Percentiles rank a stretch among this genome's conserved stretches.
Conservation (phyloP, 306 rosid species). For the Cicer bijugum region DNA sequence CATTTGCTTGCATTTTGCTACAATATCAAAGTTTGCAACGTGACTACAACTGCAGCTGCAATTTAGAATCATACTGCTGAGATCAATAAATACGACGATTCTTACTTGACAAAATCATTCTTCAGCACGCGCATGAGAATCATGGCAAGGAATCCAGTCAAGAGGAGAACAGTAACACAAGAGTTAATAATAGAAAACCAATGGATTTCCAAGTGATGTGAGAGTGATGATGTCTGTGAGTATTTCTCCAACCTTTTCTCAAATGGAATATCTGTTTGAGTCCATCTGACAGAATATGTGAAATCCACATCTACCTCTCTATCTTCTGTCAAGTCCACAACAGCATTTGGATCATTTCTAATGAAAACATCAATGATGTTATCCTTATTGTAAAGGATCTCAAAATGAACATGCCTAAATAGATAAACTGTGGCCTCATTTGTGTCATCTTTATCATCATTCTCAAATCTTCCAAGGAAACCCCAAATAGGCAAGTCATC, state of each 20-base stretch:
- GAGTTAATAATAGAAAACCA: constrained; percentile 63
- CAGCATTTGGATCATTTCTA: constrained; percentile 47
- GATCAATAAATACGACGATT: constrained; percentile 14
- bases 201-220: constrained; percentile 54
- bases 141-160: constrained; percentile 58
- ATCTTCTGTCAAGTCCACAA: constrained; percentile 50
- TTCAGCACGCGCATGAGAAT: constrained; percentile 58
- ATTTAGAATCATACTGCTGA: not conserved
- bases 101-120: constrained; percentile 63
- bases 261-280: constrained; percentile 51
- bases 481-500: constrained; percentile 68
- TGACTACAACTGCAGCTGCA: not conserved
- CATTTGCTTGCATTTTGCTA: not conserved
- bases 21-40: not conserved
- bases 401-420: constrained; percentile 49
- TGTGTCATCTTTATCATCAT: constrained; percentile 48
- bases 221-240: constrained; percentile 50
- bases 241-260: constrained; percentile 64
- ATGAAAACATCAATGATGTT: constrained; percentile 52
- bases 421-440: constrained; percentile 43
- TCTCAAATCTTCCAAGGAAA: constrained; percentile 55
- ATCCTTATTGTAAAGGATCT: constrained; percentile 54
- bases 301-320: constrained; percentile 54
- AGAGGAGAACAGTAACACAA: constrained; percentile 54
- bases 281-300: constrained; percentile 62